Conservation (phyloP, 106 monocot genomes). For the Allium cepa region DNA sequence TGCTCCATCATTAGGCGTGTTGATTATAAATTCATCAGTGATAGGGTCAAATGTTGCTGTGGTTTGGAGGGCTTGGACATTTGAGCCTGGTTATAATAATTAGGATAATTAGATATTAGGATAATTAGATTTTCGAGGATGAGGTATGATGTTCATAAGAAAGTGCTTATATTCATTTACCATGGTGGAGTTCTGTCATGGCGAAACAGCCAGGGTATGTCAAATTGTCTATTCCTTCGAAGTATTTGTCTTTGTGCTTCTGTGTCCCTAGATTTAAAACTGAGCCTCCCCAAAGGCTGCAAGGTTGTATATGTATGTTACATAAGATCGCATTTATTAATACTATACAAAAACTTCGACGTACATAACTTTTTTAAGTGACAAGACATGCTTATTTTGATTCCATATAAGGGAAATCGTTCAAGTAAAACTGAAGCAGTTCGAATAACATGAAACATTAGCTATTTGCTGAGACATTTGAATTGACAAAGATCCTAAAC, state of each 20-base stretch:
- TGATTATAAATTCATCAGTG: slow-evolving; percentile 80
- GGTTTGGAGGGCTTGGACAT: slow-evolving; percentile 92
- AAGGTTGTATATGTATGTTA: background rate
- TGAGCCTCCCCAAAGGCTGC: slow-evolving; percentile 97
- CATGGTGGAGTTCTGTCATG: slow-evolving; percentile 99
- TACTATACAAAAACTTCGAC: too few species aligned
- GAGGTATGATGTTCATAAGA: too few species aligned
- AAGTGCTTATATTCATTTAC: slow-evolving; percentile 19
- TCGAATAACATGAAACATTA: too few species aligned
- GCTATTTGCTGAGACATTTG: too few species aligned
- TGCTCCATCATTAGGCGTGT: slow-evolving; percentile 95
- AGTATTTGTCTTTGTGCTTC: slow-evolving; percentile 85
- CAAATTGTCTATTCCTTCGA: slow-evolving; percentile 81
- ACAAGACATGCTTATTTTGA: too few species aligned
- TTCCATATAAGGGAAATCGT: too few species aligned
- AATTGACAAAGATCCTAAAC: too few species aligned
- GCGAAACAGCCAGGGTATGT: slow-evolving; percentile 96
- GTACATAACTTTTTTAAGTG: too few species aligned
- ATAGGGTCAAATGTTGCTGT: slow-evolving; percentile 90
- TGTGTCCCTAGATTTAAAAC: slow-evolving; percentile 89
- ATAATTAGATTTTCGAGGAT: background rate
- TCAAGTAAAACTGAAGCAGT: too few species aligned
- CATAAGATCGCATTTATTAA: too few species aligned
- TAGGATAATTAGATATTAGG: slow-evolving; percentile 6
- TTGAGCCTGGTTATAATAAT: slow-evolving; percentile 48